Percentiles rank a stretch among this genome's conserved stretches.
These are phyloP conservation scores for Aspergillus felis DNA, from an alignment of 2,329 filamentous ascomycete species.

Conservation along the genomic window DNA sequence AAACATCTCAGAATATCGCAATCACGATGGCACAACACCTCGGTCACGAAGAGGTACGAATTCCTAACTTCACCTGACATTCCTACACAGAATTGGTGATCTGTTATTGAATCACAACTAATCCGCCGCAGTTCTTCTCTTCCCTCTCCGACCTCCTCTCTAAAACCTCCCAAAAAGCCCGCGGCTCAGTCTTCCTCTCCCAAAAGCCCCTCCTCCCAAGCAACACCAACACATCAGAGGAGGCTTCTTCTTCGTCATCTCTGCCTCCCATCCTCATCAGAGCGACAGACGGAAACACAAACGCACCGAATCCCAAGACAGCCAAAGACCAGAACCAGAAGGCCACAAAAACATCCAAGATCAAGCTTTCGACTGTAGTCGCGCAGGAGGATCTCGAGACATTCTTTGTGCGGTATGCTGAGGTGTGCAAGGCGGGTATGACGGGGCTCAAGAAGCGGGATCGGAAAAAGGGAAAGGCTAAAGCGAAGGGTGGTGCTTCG, in stretches of 20 bases:
- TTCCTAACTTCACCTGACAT: neutral
- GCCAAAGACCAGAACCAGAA: constrained; percentile 35
- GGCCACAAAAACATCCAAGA: constrained; percentile 53
- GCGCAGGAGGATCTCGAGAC: constrained; percentile 68
- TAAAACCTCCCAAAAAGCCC: constrained; percentile 36
- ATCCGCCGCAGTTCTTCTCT: constrained; percentile 38
- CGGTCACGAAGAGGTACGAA: constrained; percentile 40
- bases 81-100: no score
- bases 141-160: constrained; percentile 38
- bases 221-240: constrained; percentile 21
- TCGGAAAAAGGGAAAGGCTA: constrained; percentile 73
- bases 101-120: constrained; percentile 2
- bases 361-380: constrained; percentile 82
- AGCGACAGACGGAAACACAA: constrained; percentile 73
- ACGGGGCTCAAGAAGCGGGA: constrained; percentile 86
- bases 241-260: constrained; percentile 55
- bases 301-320: constrained; percentile 37
- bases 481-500: constrained; percentile 43
- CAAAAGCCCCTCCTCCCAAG: constrained; percentile 36
- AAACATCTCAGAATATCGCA: neutral
- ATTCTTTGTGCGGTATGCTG: constrained; percentile 83
- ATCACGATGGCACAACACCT: constrained; percentile 33
- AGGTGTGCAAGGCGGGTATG: constrained; percentile 89
- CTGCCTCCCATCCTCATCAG: constrained; percentile 74
- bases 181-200: constrained; percentile 43